Evolutionary conservation across 2,329 filamentous ascomycete species (phyloP).

Genomic region (Dactylellina leptospora): DNA sequence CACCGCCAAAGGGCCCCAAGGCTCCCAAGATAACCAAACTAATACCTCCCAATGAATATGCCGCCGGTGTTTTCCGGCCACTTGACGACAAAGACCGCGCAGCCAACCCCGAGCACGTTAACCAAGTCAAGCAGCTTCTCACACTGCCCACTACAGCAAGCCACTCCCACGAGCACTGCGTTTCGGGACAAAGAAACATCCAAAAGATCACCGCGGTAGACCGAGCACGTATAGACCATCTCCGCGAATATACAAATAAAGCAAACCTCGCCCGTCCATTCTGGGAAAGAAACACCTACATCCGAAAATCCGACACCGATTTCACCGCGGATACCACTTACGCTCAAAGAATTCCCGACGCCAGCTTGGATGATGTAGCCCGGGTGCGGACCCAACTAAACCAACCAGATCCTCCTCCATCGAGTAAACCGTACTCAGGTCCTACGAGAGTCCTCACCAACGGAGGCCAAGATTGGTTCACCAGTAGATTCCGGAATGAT

Average conservation of each 20-base stretch:
- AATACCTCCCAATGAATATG: background rate
- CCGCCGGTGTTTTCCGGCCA: background rate
- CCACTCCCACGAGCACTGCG: background rate
- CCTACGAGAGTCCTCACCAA: conserved; percentile 14
- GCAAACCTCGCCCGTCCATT: conserved; percentile 18
- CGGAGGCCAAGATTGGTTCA: conserved; percentile 36
- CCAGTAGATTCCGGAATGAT: conserved; percentile 12
- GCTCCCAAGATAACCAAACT: too few relatives aligned
- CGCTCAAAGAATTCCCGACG: conserved; percentile 15
- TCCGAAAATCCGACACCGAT: background rate
- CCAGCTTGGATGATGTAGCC: conserved; percentile 10
- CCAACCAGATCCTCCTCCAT: conserved; percentile 9
- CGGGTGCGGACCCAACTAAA: background rate
- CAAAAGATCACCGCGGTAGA: background rate
- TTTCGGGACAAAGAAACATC: conserved; percentile 1
- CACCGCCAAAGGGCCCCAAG: too few relatives aligned
- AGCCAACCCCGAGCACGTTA: background rate
- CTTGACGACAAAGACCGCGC: conserved; percentile 4
- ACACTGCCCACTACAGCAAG: background rate
- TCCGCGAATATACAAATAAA: background rate
- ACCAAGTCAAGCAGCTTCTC: background rate
- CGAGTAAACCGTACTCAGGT: conserved; percentile 4
- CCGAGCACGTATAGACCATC: background rate
- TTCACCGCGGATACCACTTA: conserved; percentile 7
- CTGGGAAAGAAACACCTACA: conserved; percentile 44